A percentile compares a stretch with the other conserved stretches of the same genome.
Conservation (phyloP, 2,329 filamentous ascomycete species). For the Monascus ruber region DNA sequence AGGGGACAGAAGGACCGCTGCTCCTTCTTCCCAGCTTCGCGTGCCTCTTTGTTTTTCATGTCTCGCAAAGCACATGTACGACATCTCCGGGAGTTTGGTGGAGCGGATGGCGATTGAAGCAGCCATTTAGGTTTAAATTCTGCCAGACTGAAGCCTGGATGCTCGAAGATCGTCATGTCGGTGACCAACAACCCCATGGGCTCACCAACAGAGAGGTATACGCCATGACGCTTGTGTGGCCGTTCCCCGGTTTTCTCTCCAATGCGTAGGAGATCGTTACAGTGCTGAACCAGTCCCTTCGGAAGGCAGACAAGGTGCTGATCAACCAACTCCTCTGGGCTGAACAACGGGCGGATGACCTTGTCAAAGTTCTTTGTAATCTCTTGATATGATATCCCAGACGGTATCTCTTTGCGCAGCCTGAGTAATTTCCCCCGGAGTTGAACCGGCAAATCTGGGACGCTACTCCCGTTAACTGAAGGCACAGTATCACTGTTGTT, state of each 20-base stretch:
- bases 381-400: constrained; percentile 41
- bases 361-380: constrained; percentile 29
- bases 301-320: constrained; percentile 44
- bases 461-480: constrained; percentile 9
- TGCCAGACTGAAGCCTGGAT: constrained; percentile 35
- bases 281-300: constrained; percentile 34
- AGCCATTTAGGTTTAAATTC: constrained; percentile 86
- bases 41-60: constrained; percentile 33
- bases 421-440: constrained; percentile 44
- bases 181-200: constrained; percentile 57
- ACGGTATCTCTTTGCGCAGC: constrained; percentile 47
- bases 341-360: constrained; percentile 45
- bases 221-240: constrained; percentile 38
- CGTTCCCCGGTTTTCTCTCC: constrained; percentile 36
- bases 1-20: constrained; percentile 50
- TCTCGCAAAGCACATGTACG: constrained; percentile 58
- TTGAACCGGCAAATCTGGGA: constrained; percentile 8
- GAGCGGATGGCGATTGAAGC: constrained; percentile 61
- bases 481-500: constrained; percentile 6
- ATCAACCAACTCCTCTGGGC: constrained; percentile 42
- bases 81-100: constrained; percentile 51
- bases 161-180: constrained; percentile 51
- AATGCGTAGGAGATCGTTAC: constrained; percentile 42
- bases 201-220: constrained; percentile 45
- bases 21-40: constrained; percentile 16